phyloP scores from a whole-genome alignment of 2,329 filamentous ascomycete species.

The Pleomassaria siparia region DNA sequence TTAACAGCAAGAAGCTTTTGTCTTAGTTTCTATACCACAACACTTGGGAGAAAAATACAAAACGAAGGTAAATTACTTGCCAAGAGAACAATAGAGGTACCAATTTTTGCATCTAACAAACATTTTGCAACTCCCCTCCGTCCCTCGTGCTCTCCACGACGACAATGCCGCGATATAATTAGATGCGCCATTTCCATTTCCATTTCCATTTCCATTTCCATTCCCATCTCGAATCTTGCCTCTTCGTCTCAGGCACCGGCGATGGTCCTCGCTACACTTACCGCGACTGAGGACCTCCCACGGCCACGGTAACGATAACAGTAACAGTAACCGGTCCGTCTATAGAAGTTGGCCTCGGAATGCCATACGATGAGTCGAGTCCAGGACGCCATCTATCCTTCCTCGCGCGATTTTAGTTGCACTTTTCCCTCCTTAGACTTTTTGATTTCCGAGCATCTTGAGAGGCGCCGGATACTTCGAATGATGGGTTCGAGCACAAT shows the following conservation, averaged over 20 bases:
- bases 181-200: no score
- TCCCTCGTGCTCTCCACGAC: background rate
- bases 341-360: background rate
- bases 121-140: background rate
- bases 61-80: no score
- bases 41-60: no score
- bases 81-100: no score
- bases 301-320: constrained; percentile 3
- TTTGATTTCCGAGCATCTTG: background rate
- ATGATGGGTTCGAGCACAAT: constrained; percentile 1
- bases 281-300: constrained; percentile 6
- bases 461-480: background rate
- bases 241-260: constrained; percentile 1
- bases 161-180: background rate
- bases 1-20: no score
- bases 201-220: no score
- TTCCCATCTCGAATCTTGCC: background rate
- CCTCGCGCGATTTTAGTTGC: background rate
- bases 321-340: no score
- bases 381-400: background rate
- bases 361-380: background rate
- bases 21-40: no score
- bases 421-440: background rate
- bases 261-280: constrained; percentile 1
- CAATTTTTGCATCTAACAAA: no score